Base-by-base conservation (phyloP, 169 alveolate genomes). In the Condylostoma magnum region DNA sequence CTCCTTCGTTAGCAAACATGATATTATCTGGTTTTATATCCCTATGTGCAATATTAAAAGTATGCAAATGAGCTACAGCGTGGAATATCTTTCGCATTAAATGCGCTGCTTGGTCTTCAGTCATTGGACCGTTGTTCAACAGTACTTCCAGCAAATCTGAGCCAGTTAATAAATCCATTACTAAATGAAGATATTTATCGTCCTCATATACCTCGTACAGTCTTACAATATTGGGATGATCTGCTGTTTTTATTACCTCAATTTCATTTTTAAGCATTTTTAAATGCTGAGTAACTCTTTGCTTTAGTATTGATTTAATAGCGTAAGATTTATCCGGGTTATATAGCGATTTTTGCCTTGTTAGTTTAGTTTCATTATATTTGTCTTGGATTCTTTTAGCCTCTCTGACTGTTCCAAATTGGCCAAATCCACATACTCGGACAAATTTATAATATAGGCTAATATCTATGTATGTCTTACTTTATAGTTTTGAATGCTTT, bases 41-140 rank as follows among this genome's bases (percentile, higher is more conserved):
- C 52, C 93, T 76, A 60, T 84, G 95, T n/a, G 82, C 90, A 34
- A 92, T 89, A 34, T 83, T 84, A 65, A 79, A 80, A 37, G 80
- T 76, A 69, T 92, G 96, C 30, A 92, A 65, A 76, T 92, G 90
- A 36, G 79, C 70, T 12, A 92, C 79, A n/a, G 95, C 95, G n/a
- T 85, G 76, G 38, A 89, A 80, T 12, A 92, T 44, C 72, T 89
- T 77, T 38, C 70, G 31, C 50, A 92, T 80, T 12, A 88, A 77
- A 5, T 47, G 54, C 15, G 85, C 88, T 4, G 93, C 90, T 63
- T 92, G 91, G 6, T 70, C 65, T 57, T 92, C 95, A 34, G 76
- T 67, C 38, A 92, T 68, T 37, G 27, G n/a, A 15, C 68, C 68
- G 12, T n/a, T 15, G 10, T 10, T 25, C 22, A 28, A 12, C 6